Evolutionary conservation across 805 yeast genomes (phyloP).

Genomic region (Kazachstania taianensis): DNA sequence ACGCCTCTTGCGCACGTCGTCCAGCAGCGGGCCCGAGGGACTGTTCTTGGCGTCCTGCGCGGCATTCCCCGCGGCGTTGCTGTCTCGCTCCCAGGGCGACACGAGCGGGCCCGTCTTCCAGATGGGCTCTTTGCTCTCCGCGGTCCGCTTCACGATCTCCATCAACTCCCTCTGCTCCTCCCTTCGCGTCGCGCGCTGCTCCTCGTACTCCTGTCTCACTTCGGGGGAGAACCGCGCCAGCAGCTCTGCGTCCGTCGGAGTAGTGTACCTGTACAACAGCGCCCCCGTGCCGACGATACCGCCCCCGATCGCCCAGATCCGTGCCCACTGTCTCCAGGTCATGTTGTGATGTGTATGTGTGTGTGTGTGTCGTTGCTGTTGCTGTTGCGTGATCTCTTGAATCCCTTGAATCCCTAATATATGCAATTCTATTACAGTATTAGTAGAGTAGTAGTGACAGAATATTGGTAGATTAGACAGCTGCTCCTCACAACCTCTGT

Average conservation of each 20-base stretch:
- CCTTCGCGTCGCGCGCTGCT: constrained; percentile 49
- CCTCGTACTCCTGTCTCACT: constrained; percentile 62
- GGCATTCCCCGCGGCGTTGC: neutral
- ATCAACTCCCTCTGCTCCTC: constrained; percentile 62
- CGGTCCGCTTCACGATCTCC: constrained; percentile 52
- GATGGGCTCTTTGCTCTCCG: constrained; percentile 63
- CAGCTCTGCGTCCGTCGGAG: constrained; percentile 79
- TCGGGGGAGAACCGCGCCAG: constrained; percentile 74
- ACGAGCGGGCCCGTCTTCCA: constrained; percentile 70
- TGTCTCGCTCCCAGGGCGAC: constrained; percentile 49
- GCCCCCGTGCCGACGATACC: constrained; percentile 67
- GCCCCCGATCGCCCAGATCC: constrained; percentile 51
- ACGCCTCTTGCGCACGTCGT: neutral
- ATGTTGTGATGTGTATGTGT: neutral
- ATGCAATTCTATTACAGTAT: neutral
- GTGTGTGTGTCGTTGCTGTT: neutral
- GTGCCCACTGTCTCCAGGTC: constrained; percentile 46
- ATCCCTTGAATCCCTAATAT: neutral
- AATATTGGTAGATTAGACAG: too few relatives aligned
- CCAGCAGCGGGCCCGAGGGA: constrained; percentile 57
- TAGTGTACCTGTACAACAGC: constrained; percentile 56
- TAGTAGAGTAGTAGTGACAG: too few relatives aligned
- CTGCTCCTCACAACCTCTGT: too few relatives aligned
- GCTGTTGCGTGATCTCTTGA: neutral
- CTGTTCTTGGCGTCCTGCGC: constrained; percentile 1